phyloP scores from a whole-genome alignment of 1,284 basidiomycete species.

The Leccinum pachyderme region DNA sequence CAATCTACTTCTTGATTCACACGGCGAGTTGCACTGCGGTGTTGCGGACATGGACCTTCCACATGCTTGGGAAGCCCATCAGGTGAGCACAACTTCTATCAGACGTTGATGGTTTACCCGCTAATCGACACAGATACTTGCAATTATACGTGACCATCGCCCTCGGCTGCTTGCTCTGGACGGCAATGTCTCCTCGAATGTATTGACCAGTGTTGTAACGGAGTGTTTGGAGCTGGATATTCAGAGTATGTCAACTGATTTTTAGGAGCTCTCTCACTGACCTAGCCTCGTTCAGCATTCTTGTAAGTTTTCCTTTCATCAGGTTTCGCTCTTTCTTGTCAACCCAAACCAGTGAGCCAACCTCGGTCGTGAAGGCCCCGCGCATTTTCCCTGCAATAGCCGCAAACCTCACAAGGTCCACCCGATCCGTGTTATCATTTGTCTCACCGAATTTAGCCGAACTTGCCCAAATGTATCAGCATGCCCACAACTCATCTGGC shows the following conservation, averaged over 20 bases:
- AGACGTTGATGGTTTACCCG: background rate
- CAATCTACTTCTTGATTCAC: constrained; percentile 75
- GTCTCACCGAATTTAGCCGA: constrained; percentile 82
- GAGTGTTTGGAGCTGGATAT: constrained; percentile 48
- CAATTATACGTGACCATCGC: constrained; percentile 43
- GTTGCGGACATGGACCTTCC: constrained; percentile 91
- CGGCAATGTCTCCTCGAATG: constrained; percentile 67
- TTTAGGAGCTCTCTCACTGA: constrained; percentile 1
- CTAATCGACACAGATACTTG: constrained; percentile 13
- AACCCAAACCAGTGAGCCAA: constrained; percentile 67
- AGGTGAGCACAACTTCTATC: constrained; percentile 39
- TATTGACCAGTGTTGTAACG: constrained; percentile 53
- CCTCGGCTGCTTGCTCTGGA: constrained; percentile 78
- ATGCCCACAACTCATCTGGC: constrained; percentile 45
- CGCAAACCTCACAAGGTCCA: constrained; percentile 28
- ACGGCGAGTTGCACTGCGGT: constrained; percentile 76
- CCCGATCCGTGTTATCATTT: constrained; percentile 56
- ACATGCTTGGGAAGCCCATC: constrained; percentile 45
- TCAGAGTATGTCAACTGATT: constrained; percentile 45
- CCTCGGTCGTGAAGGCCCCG: constrained; percentile 78
- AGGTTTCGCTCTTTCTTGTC: constrained; percentile 1
- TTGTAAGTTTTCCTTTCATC: constrained; percentile 47
- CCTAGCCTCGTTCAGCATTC: constrained; percentile 42
- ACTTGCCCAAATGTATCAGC: constrained; percentile 63
- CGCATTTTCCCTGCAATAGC: constrained; percentile 67